phyloP scores from a whole-genome alignment of 73 alveolate genomes.

The Urostyla sp. region DNA sequence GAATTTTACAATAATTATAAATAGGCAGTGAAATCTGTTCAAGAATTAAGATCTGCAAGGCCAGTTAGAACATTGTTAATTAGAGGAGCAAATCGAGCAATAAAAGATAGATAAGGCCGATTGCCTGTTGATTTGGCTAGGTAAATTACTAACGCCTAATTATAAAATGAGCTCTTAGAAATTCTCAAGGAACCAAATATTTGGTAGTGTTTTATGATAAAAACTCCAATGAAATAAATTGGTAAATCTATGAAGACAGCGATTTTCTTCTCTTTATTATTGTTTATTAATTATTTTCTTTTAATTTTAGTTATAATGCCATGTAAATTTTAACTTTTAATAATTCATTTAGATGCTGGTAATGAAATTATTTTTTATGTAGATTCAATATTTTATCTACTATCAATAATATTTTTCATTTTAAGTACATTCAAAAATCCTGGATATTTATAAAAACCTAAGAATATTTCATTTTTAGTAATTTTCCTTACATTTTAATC shows the following conservation, averaged over 20 bases:
- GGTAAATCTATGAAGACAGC: conserved; percentile 21
- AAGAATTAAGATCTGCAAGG: conserved; percentile 54
- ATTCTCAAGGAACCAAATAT: conserved; percentile 43
- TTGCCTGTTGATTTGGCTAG: conserved; percentile 59
- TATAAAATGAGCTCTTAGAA: not conserved
- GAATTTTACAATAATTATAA: too few relatives aligned
- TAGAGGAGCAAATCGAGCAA: conserved; percentile 57
- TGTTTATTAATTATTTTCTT: not conserved
- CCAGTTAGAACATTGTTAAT: conserved; percentile 49
- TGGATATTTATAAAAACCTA: conserved; percentile 58
- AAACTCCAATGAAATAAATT: conserved; percentile 28
- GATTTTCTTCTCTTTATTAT: conserved; percentile 1
- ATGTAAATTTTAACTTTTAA: not conserved
- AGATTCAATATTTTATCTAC: not conserved
- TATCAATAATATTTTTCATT: conserved; percentile 47
- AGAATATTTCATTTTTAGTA: conserved; percentile 14
- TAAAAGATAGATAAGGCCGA: not conserved
- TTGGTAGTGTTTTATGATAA: conserved; percentile 60
- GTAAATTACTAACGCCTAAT: not conserved
- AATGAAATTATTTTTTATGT: not conserved
- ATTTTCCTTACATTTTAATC: not conserved
- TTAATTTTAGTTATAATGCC: conserved; percentile 27
- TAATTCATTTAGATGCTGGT: not conserved
- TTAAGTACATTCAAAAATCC: conserved; percentile 57
- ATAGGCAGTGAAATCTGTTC: conserved; percentile 67